Evolutionary conservation across 2,329 filamentous ascomycete genomes (phyloP).

Genomic region (Stagonosporopsis chrysanthemi): DNA sequence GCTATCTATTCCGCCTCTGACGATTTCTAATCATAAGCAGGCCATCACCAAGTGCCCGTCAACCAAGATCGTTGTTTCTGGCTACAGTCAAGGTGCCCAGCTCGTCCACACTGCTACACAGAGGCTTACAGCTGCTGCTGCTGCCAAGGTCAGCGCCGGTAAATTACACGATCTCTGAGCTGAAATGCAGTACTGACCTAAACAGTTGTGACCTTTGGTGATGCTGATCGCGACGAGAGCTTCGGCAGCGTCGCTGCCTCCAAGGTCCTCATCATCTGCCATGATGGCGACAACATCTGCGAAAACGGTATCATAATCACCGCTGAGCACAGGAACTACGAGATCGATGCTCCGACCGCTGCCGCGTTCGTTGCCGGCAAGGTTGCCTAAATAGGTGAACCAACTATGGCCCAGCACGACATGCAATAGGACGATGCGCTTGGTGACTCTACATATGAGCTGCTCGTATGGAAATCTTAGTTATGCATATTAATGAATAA

Average conservation of each 20-base stretch:
- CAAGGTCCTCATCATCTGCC: slow-evolving; percentile 48
- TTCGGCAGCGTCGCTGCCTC: slow-evolving; percentile 39
- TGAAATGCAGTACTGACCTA: background rate
- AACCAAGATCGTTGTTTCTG: slow-evolving; percentile 41
- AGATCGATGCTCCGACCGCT: slow-evolving; percentile 34
- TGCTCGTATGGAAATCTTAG: no score
- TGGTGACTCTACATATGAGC: no score
- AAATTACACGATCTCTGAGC: background rate
- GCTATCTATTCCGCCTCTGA: background rate
- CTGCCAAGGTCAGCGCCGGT: slow-evolving; percentile 35
- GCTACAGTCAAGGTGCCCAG: slow-evolving; percentile 51
- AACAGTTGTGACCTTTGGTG: slow-evolving; percentile 48
- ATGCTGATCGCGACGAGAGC: slow-evolving; percentile 43
- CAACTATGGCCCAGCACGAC: no score
- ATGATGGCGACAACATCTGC: slow-evolving; percentile 47
- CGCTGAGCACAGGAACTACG: slow-evolving; percentile 34
- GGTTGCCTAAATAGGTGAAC: background rate
- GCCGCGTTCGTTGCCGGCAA: slow-evolving; percentile 31
- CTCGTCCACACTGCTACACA: slow-evolving; percentile 56
- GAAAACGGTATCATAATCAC: slow-evolving; percentile 37
- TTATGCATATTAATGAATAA: no score
- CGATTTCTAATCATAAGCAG: background rate
- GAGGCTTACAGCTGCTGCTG: slow-evolving; percentile 31
- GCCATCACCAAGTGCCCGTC: slow-evolving; percentile 34
- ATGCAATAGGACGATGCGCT: no score